Conservation (phyloP, 805 yeast species). For the Starmerella apicola region DNA sequence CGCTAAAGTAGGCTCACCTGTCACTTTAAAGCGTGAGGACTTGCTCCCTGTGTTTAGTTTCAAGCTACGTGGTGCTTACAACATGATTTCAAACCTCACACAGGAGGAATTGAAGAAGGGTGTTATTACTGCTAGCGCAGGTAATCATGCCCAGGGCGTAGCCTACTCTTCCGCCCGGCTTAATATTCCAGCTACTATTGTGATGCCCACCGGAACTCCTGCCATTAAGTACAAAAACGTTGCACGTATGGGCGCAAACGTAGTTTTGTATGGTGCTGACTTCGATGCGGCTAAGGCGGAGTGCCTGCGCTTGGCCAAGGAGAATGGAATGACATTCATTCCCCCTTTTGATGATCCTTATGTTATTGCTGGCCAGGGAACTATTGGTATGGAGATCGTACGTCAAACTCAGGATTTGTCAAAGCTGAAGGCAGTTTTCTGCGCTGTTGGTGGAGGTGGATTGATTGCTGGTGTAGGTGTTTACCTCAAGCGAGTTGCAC, state of each 20-base stretch:
- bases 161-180: slow-evolving; percentile 80
- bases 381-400: slow-evolving; percentile 84
- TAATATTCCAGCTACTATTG: slow-evolving; percentile 88
- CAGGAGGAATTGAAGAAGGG: slow-evolving; percentile 56
- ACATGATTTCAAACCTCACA: slow-evolving; percentile 79
- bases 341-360: slow-evolving; percentile 99
- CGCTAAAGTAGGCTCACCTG: slow-evolving; percentile 59
- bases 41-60: slow-evolving; percentile 88
- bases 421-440: slow-evolving; percentile 72
- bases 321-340: slow-evolving; percentile 68
- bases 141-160: slow-evolving; percentile 98
- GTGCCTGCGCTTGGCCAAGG: slow-evolving; percentile 57
- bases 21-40: slow-evolving; percentile 82
- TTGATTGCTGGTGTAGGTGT: slow-evolving; percentile 81
- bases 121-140: slow-evolving; percentile 96
- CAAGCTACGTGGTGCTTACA: slow-evolving; percentile 94
- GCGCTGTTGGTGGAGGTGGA: slow-evolving; percentile 97
- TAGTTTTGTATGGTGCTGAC: slow-evolving; percentile 84
- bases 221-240: slow-evolving; percentile 88
- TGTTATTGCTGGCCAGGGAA: slow-evolving; percentile 98
- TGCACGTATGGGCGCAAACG: slow-evolving; percentile 83
- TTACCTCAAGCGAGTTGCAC: slow-evolving; percentile 87
- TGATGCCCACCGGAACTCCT: slow-evolving; percentile 97
- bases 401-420: slow-evolving; percentile 75
- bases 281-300: slow-evolving; percentile 92